A percentile compares a stretch with the other conserved stretches of the same genome.
Conservation (phyloP, 768 basidiomycete species). For the Termitomyces sp. region DNA sequence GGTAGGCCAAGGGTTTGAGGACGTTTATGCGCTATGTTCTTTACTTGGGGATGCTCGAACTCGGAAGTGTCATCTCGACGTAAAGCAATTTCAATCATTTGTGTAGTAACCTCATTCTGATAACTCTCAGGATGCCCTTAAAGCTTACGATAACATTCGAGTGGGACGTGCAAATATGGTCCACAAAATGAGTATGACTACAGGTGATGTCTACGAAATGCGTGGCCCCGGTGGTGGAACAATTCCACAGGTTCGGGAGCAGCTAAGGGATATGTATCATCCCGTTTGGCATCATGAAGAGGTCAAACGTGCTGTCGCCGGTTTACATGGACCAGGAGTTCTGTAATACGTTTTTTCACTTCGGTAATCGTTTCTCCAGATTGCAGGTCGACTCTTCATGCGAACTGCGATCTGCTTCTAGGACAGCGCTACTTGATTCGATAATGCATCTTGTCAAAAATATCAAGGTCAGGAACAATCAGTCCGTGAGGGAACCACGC, state of each 20-base stretch:
- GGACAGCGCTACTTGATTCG: not conserved
- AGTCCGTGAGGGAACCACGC: not conserved
- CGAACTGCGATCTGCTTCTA: not conserved
- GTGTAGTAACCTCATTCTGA: not conserved
- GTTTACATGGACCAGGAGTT: conserved; percentile 2
- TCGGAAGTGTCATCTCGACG: conserved; percentile 34
- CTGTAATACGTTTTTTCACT: not conserved
- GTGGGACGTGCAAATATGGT: conserved; percentile 46
- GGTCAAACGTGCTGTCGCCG: conserved; percentile 24
- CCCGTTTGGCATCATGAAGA: conserved; percentile 47
- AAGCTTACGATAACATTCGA: conserved; percentile 38
- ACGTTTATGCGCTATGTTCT: conserved; percentile 39
- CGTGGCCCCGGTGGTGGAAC: conserved; percentile 27
- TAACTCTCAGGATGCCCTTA: conserved; percentile 32
- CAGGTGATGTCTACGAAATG: conserved; percentile 39
- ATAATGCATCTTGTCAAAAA: not conserved
- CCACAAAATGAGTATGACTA: conserved; percentile 29
- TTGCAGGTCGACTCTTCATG: not conserved
- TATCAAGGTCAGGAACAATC: not conserved
- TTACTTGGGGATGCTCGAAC: conserved; percentile 40
- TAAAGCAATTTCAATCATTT: conserved; percentile 12
- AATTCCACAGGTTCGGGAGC: conserved; percentile 23
- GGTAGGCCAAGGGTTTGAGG: conserved; percentile 56
- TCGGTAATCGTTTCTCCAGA: not conserved
- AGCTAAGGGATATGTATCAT: conserved; percentile 35